phyloP scores from a whole-genome alignment of 805 yeast genomes.

The Lipomyces starkeyi region DNA sequence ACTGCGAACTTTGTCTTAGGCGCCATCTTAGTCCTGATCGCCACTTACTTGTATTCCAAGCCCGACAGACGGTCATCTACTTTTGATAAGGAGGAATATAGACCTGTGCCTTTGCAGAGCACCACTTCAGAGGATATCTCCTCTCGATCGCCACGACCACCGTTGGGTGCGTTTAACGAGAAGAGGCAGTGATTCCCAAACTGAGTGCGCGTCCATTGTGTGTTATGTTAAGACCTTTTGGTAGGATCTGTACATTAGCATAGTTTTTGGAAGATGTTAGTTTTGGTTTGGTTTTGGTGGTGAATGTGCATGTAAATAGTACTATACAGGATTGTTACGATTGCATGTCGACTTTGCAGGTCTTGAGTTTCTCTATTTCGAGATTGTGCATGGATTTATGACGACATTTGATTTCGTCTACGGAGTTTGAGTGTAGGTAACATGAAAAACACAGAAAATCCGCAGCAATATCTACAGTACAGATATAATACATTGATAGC shows the following conservation, averaged over 20 bases:
- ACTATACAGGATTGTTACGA: neutral
- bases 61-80: conserved; percentile 30
- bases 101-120: conserved; percentile 34
- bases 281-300: neutral
- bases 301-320: neutral
- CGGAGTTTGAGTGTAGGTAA: neutral
- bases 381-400: neutral
- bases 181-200: neutral
- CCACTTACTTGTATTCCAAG: conserved; percentile 49
- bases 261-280: neutral
- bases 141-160: conserved; percentile 20
- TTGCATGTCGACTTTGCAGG: neutral
- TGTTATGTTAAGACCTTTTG: neutral
- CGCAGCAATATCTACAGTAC: neutral
- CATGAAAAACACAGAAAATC: neutral
- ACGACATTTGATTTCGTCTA: neutral
- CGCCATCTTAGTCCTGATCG: conserved; percentile 46
- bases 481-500: neutral
- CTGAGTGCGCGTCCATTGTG: neutral
- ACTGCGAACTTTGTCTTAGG: conserved; percentile 49
- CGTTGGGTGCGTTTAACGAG: neutral
- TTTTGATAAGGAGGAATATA: conserved; percentile 14
- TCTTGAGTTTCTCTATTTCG: too few species aligned
- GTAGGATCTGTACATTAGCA: neutral
- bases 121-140: conserved; percentile 19